A percentile compares a stretch with the other conserved stretches of the same genome.
phyloP scores from a whole-genome alignment of 805 yeast genomes.

The Candida glaebosa region DNA sequence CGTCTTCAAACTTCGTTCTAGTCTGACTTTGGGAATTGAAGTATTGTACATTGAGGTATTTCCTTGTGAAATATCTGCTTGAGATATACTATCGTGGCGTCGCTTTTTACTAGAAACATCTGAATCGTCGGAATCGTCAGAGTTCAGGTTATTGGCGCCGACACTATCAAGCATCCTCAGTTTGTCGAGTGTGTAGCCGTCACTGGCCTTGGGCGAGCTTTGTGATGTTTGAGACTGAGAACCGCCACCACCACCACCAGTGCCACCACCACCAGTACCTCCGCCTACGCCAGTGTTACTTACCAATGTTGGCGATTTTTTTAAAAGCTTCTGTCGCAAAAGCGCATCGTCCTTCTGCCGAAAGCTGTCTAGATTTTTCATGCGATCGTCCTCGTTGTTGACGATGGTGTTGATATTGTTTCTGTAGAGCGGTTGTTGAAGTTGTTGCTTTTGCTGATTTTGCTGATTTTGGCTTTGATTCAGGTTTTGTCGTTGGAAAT shows the following conservation, averaged over 20 bases:
- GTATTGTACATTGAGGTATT: background rate
- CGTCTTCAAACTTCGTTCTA: constrained; percentile 28
- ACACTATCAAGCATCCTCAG: background rate
- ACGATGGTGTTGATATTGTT: constrained; percentile 1
- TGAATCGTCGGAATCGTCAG: constrained; percentile 1
- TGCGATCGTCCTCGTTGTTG: background rate
- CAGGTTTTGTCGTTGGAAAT: background rate
- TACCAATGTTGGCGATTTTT: background rate
- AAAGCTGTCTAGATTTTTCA: no score
- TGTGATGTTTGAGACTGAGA: background rate
- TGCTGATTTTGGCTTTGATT: background rate
- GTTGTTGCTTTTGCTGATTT: background rate
- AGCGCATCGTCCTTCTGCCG: background rate
- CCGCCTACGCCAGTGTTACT: background rate
- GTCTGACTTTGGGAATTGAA: constrained; percentile 21
- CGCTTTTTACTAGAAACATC: background rate
- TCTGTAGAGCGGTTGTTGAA: background rate
- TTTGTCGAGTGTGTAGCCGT: background rate
- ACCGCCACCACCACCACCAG: background rate
- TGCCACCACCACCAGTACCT: no score
- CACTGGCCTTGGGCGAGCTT: background rate
- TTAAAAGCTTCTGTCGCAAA: background rate
- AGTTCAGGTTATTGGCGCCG: background rate
- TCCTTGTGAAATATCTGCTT: no score
- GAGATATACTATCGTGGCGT: background rate